Base-by-base conservation (phyloP, 192 early-diverging fungal species). In the Gonapodya prolifera region DNA sequence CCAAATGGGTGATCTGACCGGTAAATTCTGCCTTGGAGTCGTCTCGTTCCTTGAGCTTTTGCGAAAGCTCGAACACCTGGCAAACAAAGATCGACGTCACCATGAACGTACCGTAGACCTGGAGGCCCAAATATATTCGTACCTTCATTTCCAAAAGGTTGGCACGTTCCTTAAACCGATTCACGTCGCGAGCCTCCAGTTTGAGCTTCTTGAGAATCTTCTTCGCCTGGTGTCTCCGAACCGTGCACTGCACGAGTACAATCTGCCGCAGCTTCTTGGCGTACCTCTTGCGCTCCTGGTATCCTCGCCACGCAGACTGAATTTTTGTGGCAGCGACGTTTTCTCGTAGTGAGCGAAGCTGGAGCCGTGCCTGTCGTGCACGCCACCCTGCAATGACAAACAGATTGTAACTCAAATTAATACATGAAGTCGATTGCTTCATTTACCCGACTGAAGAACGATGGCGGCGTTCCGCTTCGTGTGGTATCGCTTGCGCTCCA, bases 41-140 rank as follows among this genome's bases (percentile, higher is more conserved):
- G 77, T 88, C 87, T 78, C 87, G 84, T 74, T 82, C 80, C 33
- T 87, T 87, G 75, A 96, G 82, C 34, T 83, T 83, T 78, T 93
- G 94, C 34, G 95, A 96, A 76, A 99, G 86, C 82, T 95, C 94
- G 80, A 98, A 91, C 76, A 99, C 94, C n/a, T n/a, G n/a, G n/a
- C n/a, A n/a, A n/a, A n/a, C n/a, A n/a, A n/a, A n/a, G n/a, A n/a
- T n/a, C n/a, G n/a, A n/a, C n/a, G n/a, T n/a, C n/a, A n/a, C n/a
- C n/a, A n/a, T n/a, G n/a, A n/a, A 16, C 8, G 23, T 16, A 61
- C 8, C 45, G 23, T 16, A 61, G 8, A 61, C 23, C 23, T 23
- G 45, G 8, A 16, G 45, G 23, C 8, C 45, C 45, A 61, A 61
- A 16, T 8, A 61, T 8, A 8, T 61, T 16, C 8, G 8, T n/a